A percentile compares a stretch with the other conserved stretches of the same genome.
Evolutionary conservation across 1,284 basidiomycete genomes (phyloP).

Genomic region (Cryptococcus maquisensis): DNA sequence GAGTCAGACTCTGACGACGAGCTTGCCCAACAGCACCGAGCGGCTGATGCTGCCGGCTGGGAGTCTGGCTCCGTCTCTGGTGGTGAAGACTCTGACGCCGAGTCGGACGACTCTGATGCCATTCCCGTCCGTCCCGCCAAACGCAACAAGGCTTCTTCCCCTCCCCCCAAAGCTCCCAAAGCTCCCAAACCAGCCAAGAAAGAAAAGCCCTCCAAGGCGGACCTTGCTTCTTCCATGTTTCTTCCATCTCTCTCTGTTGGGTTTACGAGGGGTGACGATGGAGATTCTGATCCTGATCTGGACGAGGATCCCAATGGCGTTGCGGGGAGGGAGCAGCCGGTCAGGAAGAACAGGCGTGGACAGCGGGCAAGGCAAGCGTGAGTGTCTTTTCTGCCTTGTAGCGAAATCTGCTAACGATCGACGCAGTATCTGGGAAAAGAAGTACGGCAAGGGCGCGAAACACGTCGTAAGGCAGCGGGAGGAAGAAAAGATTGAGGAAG

Average conservation of each 20-base stretch:
- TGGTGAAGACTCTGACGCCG: slow-evolving; percentile 18
- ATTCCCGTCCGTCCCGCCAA: slow-evolving; percentile 17
- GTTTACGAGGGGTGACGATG: slow-evolving; percentile 72
- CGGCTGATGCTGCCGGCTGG: slow-evolving; percentile 56
- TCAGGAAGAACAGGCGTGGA: slow-evolving; percentile 82
- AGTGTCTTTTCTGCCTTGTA: slow-evolving; percentile 49
- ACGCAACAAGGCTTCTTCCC: slow-evolving; percentile 18
- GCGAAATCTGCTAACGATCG: background rate
- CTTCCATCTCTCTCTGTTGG: slow-evolving; percentile 82
- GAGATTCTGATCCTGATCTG: slow-evolving; percentile 70
- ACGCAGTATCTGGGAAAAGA: slow-evolving; percentile 91
- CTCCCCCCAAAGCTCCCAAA: slow-evolving; percentile 16
- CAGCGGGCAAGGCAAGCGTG: slow-evolving; percentile 86
- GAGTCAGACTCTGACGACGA: slow-evolving; percentile 15
- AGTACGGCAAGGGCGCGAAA: slow-evolving; percentile 84
- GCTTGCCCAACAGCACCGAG: slow-evolving; percentile 40
- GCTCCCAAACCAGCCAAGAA: slow-evolving; percentile 24
- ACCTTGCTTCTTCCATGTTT: slow-evolving; percentile 64
- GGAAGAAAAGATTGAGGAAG: slow-evolving; percentile 20
- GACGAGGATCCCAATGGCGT: slow-evolving; percentile 56
- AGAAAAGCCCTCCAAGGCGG: slow-evolving; percentile 6
- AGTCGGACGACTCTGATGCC: slow-evolving; percentile 19
- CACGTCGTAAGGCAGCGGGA: slow-evolving; percentile 67
- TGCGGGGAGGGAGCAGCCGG: slow-evolving; percentile 50
- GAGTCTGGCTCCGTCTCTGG: slow-evolving; percentile 52